Percentiles rank a stretch among this genome's conserved stretches.
phyloP scores from a whole-genome alignment of 192 early-diverging fungal genomes.

The Rhizoclosmatium sp. region DNA sequence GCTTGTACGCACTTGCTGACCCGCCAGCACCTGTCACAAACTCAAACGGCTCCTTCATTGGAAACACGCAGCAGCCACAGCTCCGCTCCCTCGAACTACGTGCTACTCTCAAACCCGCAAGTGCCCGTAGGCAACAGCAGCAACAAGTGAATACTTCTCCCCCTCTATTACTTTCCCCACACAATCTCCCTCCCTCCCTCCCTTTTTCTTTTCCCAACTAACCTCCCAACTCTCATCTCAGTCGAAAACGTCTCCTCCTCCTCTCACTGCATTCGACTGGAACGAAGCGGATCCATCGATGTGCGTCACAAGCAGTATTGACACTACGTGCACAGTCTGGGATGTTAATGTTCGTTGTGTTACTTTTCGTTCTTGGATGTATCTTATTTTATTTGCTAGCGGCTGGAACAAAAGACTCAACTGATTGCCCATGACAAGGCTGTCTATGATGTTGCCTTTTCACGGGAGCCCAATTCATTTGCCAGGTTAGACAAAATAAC shows the following conservation, averaged over 20 bases:
- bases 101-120: too few relatives aligned
- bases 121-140: not conserved
- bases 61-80: not conserved
- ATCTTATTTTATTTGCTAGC: constrained; percentile 51
- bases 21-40: not conserved
- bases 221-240: constrained; percentile 19
- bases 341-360: constrained; percentile 74
- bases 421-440: constrained; percentile 99
- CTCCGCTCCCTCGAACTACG: not conserved
- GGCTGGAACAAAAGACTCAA: constrained; percentile 97
- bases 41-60: not conserved
- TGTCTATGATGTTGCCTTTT: constrained; percentile 98
- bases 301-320: constrained; percentile 92
- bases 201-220: not conserved
- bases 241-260: constrained; percentile 83
- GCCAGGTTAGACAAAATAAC: constrained; percentile 46
- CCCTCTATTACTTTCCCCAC: not conserved
- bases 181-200: not conserved
- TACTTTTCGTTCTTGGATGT: not conserved
- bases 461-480: constrained; percentile 87
- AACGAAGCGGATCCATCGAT: constrained; percentile 85
- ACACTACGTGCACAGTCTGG: constrained; percentile 99
- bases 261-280: constrained; percentile 98
- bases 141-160: not conserved
- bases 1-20: constrained; percentile 82